phyloP scores from a whole-genome alignment of 805 yeast genomes.

The Wickerhamomyces queroliae region DNA sequence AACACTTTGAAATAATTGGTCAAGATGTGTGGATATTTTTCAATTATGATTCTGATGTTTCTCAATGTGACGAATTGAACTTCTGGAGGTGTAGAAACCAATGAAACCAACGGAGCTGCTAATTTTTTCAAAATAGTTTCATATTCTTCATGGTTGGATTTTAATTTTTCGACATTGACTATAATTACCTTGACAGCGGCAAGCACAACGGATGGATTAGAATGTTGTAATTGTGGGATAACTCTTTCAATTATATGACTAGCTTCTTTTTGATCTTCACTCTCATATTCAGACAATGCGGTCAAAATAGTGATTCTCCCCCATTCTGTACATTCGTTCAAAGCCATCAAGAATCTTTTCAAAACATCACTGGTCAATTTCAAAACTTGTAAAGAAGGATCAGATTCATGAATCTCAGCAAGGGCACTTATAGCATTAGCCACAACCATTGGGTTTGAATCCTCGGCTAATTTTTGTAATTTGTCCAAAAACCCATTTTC shows the following conservation, averaged over 20 bases:
- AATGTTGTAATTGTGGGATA: slow-evolving; percentile 94
- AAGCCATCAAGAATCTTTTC: slow-evolving; percentile 66
- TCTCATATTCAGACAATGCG: slow-evolving; percentile 67
- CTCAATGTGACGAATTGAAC: slow-evolving; percentile 91
- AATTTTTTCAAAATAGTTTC: slow-evolving; percentile 56
- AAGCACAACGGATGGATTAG: slow-evolving; percentile 90
- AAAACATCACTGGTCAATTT: slow-evolving; percentile 35
- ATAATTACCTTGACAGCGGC: slow-evolving; percentile 78
- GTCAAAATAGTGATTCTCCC: slow-evolving; percentile 88
- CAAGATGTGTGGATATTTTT: slow-evolving; percentile 77
- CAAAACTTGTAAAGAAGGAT: slow-evolving; percentile 44
- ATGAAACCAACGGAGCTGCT: slow-evolving; percentile 80
- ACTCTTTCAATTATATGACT: slow-evolving; percentile 83
- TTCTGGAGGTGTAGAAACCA: slow-evolving; percentile 86
- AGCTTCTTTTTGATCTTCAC: slow-evolving; percentile 59
- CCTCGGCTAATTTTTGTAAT: slow-evolving; percentile 64
- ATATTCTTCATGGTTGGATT: slow-evolving; percentile 27
- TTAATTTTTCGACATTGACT: slow-evolving; percentile 52
- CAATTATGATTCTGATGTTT: slow-evolving; percentile 84
- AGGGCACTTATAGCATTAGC: slow-evolving; percentile 89
- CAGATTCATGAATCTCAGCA: slow-evolving; percentile 72
- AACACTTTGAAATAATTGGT: slow-evolving; percentile 81
- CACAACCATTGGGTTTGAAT: slow-evolving; percentile 94
- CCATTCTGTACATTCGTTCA: slow-evolving; percentile 99
- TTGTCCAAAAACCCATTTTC: slow-evolving; percentile 81